Base-by-base conservation (phyloP, 1,139 yeast species). In the Saccharomyces hybrid region DNA sequence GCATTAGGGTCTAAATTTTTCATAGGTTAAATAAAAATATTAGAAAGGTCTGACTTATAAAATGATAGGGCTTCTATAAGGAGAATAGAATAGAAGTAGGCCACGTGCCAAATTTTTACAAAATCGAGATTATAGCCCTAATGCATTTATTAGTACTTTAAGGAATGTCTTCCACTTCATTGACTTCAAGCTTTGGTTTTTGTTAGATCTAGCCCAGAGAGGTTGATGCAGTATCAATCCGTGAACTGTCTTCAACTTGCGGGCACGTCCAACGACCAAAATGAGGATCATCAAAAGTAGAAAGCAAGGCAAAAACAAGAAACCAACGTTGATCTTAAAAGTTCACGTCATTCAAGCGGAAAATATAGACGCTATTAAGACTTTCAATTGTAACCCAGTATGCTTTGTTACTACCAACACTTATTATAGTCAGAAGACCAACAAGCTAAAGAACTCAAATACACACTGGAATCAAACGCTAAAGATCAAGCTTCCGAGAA, bases 331-430 rank as follows among this genome's bases (percentile, higher is more conserved):
- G 46, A 49, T 59, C 9, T 51, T 68, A 52, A 60, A 57, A 42
- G 62, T 65, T 7, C 57, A 60, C 26, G 63, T 65, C n/a, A 52
- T 63, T 1, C 62, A 60, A 29, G 63, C 64, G 12, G 57, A 56
- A 47, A 59, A 63, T 32, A 52, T 66, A 11, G 67, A 62, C 24
- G 44, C 61, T 8, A 55, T 67, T 11, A 57, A 62, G n/a, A 59
- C 57, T 11, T 65, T 66, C 32, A 58, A 62, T 12, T 67, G 70
- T 51, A 64, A 63, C 54, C 68, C 71, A 1, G 57, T 67, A 2
- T 67, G 71, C 53, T 55, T 65, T 52, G 64, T 66, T 8, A 62
- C 63, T 6, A 65, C 68, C 27, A 63, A 66, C 53, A 60, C 62
- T 2, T 59, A 59, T 47, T 63, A 59, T 50, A 63, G 62, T 32